Base-by-base conservation (phyloP, 176 grass and related monocot species). In the Secale cereale region DNA sequence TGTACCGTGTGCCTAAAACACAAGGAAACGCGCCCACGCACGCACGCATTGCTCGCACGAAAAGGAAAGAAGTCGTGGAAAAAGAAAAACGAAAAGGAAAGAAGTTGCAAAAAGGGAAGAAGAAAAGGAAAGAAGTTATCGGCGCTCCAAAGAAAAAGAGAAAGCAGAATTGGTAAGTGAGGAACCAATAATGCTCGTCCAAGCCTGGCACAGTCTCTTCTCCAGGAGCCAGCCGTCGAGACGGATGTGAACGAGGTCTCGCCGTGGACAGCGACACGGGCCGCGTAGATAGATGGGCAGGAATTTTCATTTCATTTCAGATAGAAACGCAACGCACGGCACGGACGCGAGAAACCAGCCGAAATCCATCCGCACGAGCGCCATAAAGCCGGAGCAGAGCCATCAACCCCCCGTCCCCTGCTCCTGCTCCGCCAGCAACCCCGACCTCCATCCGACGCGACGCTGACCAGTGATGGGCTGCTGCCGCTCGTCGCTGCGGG, bases 401-500 rank as follows among this genome's bases (percentile, higher is more conserved):
- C 69, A 69, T 12, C 5, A 39, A 70, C n/a, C 15, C 7, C 13
- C 1, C 8, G 31, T 16, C 39, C 2, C 1, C 22, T 4, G 4
- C 68, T 40, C 79, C 71, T 1, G 36, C 32, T 0, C n/a, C n/a
- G n/a, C n/a, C n/a, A n/a, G n/a, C n/a, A n/a, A n/a, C n/a, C n/a
- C n/a, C n/a, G n/a, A n/a, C n/a, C n/a, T n/a, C n/a, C n/a, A n/a
- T n/a, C n/a, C n/a, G n/a, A n/a, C n/a, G n/a, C n/a, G n/a, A n/a
- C n/a, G n/a, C 43, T 19, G 48, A 52, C 48, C 0, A 6, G 2
- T 19, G 2, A 52, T 99, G 97, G 97, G 97, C 1, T 97, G 94
- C 88, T 99, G 90, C 61, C 27, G 70, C 61, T 99, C 97, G 37
- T 91, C 37, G 74, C 79, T 97, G 82, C 81, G 82, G 32, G 22